Base-by-base conservation (phyloP, 441 rosid species). In the Kokia cookei region DNA sequence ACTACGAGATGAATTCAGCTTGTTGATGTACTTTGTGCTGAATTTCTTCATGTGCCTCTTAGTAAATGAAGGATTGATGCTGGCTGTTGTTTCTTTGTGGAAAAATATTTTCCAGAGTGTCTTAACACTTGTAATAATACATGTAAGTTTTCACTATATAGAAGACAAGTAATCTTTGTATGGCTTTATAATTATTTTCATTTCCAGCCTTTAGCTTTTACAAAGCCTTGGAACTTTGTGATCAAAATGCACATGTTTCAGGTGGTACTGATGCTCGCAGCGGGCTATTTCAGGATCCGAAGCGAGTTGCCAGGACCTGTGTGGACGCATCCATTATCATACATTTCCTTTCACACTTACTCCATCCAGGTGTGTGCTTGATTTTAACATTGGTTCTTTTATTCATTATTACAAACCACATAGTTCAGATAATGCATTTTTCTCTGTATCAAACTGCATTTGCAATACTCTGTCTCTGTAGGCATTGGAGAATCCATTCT, bases 21-120 rank as follows among this genome's bases (percentile, higher is more conserved):
- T 94, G 88, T 86, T 96, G 82, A 94, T 96, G 99, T 96, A 96
- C 87, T 94, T 96, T 71, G 98, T 96, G 73, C 91, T 96, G 79
- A 96, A 96, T 82, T 89, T 96, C 88, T 96, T 96, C 83, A 80
- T 83, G 82, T 92, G 97, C 85, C 91, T 96, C 68, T 57, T 96
- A 51, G 98, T 89, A 68, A 96, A 94, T 76, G 99, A 96, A 81
- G 99, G 99, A 55, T 75, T 96, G 27, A 86, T 91, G 86, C 91
- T 96, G 71, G 82, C 80, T 64, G 75, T 94, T 43, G 85, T 84
- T 79, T 87, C 96, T 73, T 80, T 92, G 57, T 91, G 94, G 91
- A 88, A 82, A 79, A 83, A 96, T 75, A 83, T 92, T 77, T 93
- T 87, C 86, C 90, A 96, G 96, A 89, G 88, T 74, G 79, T 88